Conservation (phyloP, 2,329 filamentous ascomycete species). For the Fusarium sp. region DNA sequence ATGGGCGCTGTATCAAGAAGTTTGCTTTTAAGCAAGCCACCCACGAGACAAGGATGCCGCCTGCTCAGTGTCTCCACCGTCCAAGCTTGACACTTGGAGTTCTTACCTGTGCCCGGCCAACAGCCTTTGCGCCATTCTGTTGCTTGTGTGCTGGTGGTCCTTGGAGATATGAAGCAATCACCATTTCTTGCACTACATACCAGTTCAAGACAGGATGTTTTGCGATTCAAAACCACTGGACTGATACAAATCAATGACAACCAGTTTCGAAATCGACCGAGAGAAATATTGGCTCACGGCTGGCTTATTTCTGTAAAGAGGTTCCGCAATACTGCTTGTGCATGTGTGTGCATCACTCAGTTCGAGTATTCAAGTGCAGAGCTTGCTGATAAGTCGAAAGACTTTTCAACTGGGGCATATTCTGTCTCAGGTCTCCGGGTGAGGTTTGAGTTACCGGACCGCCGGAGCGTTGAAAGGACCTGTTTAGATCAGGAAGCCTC, state of each 20-base stretch:
- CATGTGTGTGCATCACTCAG: constrained; percentile 24
- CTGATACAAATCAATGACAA: background rate
- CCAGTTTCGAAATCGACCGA: constrained; percentile 14
- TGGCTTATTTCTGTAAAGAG: constrained; percentile 19
- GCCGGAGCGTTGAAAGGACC: constrained; percentile 15
- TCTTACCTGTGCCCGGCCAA: constrained; percentile 16
- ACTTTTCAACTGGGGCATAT: constrained; percentile 28
- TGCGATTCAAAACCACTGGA: background rate
- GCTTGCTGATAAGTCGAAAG: constrained; percentile 23
- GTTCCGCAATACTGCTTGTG: constrained; percentile 30
- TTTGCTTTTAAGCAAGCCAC: constrained; percentile 38
- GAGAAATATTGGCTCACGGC: constrained; percentile 1
- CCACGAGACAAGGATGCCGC: constrained; percentile 28
- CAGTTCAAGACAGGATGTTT: background rate
- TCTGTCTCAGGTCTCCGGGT: constrained; percentile 2
- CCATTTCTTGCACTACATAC: background rate
- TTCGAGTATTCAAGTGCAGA: constrained; percentile 29
- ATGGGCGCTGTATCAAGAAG: constrained; percentile 11
- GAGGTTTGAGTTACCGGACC: constrained; percentile 25
- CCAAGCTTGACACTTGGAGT: constrained; percentile 13
- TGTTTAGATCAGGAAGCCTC: constrained; percentile 4
- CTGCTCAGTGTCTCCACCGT: constrained; percentile 26
- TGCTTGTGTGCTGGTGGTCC: background rate
- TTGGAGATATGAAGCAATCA: constrained; percentile 2
- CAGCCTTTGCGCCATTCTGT: constrained; percentile 34